A percentile compares a stretch with the other conserved stretches of the same genome.
These are phyloP conservation scores for Oryza meyeriana DNA, from an alignment of 176 grass and related monocot genomes.

Conservation along the genomic window DNA sequence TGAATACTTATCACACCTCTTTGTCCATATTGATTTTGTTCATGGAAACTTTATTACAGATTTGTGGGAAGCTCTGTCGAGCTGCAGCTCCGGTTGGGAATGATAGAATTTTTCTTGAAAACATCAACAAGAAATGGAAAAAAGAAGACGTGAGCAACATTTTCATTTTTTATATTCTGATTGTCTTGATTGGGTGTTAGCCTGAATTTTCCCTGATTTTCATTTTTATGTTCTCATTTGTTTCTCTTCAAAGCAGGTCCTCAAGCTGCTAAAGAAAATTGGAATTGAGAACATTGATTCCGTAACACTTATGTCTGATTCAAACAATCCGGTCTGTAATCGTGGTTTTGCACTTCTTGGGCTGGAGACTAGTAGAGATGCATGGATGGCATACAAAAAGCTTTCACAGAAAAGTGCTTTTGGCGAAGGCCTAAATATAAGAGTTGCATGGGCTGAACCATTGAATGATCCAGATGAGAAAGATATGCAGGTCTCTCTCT, in stretches of 20 bases:
- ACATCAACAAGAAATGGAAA: slow-evolving; percentile 65
- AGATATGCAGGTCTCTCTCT: neutral
- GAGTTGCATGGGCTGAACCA: neutral
- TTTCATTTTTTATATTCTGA: neutral
- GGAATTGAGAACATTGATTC: neutral
- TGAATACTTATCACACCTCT: slow-evolving; percentile 3
- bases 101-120: slow-evolving; percentile 67
- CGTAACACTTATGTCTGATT: neutral
- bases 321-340: neutral
- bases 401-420: neutral
- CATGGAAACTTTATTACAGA: slow-evolving; percentile 11
- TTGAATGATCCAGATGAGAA: neutral
- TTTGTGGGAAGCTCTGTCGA: slow-evolving; percentile 56
- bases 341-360: neutral
- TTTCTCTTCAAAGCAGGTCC: neutral
- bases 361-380: neutral
- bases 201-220: neutral
- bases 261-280: neutral
- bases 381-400: neutral
- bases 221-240: neutral
- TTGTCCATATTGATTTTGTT: slow-evolving; percentile 22
- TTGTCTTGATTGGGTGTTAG: neutral
- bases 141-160: slow-evolving; percentile 66
- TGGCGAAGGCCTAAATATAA: neutral
- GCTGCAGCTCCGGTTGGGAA: slow-evolving; percentile 47